A percentile compares a stretch with the other conserved stretches of the same genome.
phyloP scores from a whole-genome alignment of 805 yeast species.

The Hanseniaspora osmophila region DNA sequence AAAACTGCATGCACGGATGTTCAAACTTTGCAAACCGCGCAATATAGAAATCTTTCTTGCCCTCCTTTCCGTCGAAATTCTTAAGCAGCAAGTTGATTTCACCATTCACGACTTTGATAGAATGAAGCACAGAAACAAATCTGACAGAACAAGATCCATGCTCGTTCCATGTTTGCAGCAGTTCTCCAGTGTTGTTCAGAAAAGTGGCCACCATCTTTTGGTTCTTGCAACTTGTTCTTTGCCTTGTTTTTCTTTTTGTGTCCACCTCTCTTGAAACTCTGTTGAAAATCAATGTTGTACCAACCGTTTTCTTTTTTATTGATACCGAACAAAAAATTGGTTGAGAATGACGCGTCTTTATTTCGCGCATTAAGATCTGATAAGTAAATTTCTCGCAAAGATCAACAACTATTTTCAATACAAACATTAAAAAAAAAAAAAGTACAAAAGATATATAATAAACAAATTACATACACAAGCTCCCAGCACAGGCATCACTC shows the following conservation, averaged over 20 bases:
- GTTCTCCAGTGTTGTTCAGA: background rate
- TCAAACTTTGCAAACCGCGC: background rate
- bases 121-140: background rate
- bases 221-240: too few species aligned
- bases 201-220: background rate
- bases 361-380: too few species aligned
- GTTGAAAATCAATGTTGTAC: too few species aligned
- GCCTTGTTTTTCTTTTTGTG: too few species aligned
- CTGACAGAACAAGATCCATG: background rate
- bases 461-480: background rate
- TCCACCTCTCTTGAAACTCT: too few species aligned
- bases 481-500: conserved; percentile 15
- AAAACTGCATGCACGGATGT: background rate
- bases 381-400: too few species aligned
- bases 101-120: background rate
- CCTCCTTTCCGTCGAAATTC: background rate
- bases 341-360: too few species aligned
- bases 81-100: background rate
- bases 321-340: too few species aligned
- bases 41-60: background rate
- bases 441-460: too few species aligned
- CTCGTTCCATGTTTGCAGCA: background rate
- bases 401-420: too few species aligned
- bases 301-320: too few species aligned
- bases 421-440: too few species aligned